Evolutionary conservation across 768 basidiomycete genomes (phyloP), one percentile per base, ranked within the genome.

Genomic region (Mycena kentingensis): DNA sequence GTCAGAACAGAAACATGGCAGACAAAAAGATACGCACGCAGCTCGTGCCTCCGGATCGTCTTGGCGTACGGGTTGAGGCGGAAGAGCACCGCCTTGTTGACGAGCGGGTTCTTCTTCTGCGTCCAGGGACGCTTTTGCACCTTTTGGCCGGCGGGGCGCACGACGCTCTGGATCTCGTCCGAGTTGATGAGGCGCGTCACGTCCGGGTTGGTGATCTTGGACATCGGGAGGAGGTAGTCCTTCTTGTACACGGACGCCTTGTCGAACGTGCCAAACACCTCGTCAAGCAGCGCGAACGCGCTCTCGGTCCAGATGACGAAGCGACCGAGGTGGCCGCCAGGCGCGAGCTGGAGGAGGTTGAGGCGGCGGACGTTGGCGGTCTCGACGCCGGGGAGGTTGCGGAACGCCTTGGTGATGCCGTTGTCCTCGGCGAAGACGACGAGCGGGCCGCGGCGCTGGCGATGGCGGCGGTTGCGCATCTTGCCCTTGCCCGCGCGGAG

Each of bases 261-360:
- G 66, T 97, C 93, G 66, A 88, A 90, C 62, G 95, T 98, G 49
- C 96, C 97, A 72, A 89, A 99, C 59, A 98, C 85, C 62, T 93
- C 88, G 71, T 98, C 97, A 51, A 99, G 90, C 60, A 90, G 84
- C 47, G 75, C 80, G 71, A 98, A 97, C 22, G 97, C 97, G 65
- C 81, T 80, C 77, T 96, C 90, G 56, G 97, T 98, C 97, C 97
- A 99, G 81, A 99, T 96, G 71, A 98, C 80, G 78, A 99, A 99
- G 58, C 97, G 93, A 56, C 97, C 97, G 55, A 99, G 86, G 70
- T 99, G 97, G 61, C 97, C 97, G 85, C 97, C 97, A 44, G 97
- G 97, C 15, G 97, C 97, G 70, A 99, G 92, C 77, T 98, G 94
- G 70, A 99, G 93, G 65, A 99, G 84, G 79, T 99, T 99, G 65